Evolutionary conservation across 129 eudicot genomes (phyloP).

Genomic region (Centrapalus pauciflorus): DNA sequence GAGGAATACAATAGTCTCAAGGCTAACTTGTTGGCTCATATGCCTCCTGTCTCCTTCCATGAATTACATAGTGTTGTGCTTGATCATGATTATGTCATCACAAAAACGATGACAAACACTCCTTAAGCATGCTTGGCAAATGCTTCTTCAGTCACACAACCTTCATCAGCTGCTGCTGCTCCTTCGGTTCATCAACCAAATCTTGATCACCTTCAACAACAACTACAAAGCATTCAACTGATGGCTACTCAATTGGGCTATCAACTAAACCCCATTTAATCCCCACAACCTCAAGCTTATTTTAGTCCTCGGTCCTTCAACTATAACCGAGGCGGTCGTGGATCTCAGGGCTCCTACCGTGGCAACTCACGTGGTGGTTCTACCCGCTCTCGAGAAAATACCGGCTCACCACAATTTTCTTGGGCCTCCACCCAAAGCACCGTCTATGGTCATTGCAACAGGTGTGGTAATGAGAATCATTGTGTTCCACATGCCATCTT

Average conservation of each 20-base stretch:
- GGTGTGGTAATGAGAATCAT: not conserved
- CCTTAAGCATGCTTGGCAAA: no score
- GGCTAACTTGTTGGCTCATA: not conserved
- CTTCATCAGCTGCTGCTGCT: no score
- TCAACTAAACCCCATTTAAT: not conserved
- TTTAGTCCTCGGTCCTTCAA: not conserved
- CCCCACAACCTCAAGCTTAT: not conserved
- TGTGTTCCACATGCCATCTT: not conserved
- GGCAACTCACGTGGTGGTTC: not conserved
- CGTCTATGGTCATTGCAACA: not conserved
- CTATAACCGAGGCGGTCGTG: not conserved
- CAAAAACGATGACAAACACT: no score
- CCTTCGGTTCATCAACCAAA: not conserved
- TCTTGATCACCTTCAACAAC: not conserved
- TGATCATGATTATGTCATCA: not conserved
- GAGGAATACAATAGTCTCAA: not conserved
- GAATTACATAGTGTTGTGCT: not conserved
- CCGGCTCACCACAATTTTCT: not conserved
- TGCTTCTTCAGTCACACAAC: no score
- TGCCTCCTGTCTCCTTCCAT: not conserved
- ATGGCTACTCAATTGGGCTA: not conserved
- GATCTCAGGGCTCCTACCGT: not conserved
- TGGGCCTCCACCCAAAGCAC: slow-evolving; percentile 3
- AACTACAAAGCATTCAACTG: not conserved
- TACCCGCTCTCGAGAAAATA: not conserved